A percentile compares a stretch with the other conserved stretches of the same genome.
Conservation (phyloP, 805 yeast genomes). For the Yamadazyma ubonensis region DNA sequence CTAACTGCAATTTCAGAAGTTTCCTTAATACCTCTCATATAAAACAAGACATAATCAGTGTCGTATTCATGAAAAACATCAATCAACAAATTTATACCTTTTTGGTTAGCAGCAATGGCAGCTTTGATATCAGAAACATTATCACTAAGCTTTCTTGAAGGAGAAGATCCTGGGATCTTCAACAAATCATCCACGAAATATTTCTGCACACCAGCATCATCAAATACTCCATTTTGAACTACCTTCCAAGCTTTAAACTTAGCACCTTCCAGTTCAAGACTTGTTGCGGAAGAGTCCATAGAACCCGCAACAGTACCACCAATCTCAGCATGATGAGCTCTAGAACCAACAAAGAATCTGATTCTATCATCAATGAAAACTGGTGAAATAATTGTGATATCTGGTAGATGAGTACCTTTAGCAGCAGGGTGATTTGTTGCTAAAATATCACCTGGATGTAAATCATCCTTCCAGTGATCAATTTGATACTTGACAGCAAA, state of each 20-base stretch:
- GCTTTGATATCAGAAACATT: conserved; percentile 62
- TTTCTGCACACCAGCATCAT: conserved; percentile 17
- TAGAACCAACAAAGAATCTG: conserved; percentile 18
- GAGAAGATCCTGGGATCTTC: conserved; percentile 27
- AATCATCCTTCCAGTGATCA: conserved; percentile 58
- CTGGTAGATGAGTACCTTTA: conserved; percentile 89
- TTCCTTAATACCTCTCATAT: conserved; percentile 80
- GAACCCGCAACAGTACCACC: conserved; percentile 24
- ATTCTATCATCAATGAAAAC: conserved; percentile 19
- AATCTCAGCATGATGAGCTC: conserved; percentile 27
- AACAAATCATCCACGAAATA: conserved; percentile 15
- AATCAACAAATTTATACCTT: conserved; percentile 67
- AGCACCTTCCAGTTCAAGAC: conserved; percentile 20
- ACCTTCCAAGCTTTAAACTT: conserved; percentile 18
- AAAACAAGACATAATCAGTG: conserved; percentile 57
- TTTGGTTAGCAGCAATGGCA: conserved; percentile 82
- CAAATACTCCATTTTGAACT: conserved; percentile 17
- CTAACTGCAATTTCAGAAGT: conserved; percentile 74
- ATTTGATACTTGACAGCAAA: conserved; percentile 72
- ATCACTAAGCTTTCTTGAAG: conserved; percentile 20
- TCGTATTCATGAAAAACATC: conserved; percentile 61
- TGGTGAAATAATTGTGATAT: conserved; percentile 34
- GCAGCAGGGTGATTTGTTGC: conserved; percentile 78
- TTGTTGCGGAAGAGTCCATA: conserved; percentile 18
- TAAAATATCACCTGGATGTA: conserved; percentile 71